Evolutionary conservation across 805 yeast species (phyloP), one percentile per base, ranked within the genome.

Genomic region (Wickerhamomyces pijperi): DNA sequence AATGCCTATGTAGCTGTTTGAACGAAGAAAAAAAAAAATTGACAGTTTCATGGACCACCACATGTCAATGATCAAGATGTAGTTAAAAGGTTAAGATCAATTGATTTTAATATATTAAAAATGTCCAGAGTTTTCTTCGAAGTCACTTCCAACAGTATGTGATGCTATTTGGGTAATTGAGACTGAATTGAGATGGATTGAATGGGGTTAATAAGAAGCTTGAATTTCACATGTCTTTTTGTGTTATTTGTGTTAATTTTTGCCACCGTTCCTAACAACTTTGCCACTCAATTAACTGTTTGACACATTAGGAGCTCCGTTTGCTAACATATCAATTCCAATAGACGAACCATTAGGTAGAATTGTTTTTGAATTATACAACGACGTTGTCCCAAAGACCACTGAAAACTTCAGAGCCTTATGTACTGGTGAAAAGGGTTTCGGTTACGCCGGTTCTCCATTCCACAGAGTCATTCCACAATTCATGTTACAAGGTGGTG

Each of bases 401-500:
- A 81, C 94, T 50, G 94, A 83, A 68, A 88, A 88, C 75, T 88
- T 88, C 82, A 81, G 95, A 68, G 95, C 94, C 46, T 74, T 88
- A 58, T 72, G 82, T 63, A 87, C 97, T 48, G 97, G 97, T 58
- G 96, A 87, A 73, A 82, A 86, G 75, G 97, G 97, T 46, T 85
- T 71, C 63, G 97, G 97, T 54, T 90, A 83, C 78, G 79, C 43
- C 74, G 78, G 76, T 56, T 86, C 95, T 44, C 70, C 79, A 55
- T 88, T 90, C 92, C 97, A 88, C 85, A 82, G 96, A 72, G 94
- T 88, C 49, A 87, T 87, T 58, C 96, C 96, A 57, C 81, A 84
- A 66, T 92, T 92, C 76, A 90, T 90, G 98, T 74, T 92, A 64
- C 97, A 92, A 74, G 97, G 94, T 67, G 94, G 94, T 74, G 94